A percentile compares a stretch with the other conserved stretches of the same genome.
phyloP scores from a whole-genome alignment of 352 stramenopile genomes.

The Plasmopara muralis region DNA sequence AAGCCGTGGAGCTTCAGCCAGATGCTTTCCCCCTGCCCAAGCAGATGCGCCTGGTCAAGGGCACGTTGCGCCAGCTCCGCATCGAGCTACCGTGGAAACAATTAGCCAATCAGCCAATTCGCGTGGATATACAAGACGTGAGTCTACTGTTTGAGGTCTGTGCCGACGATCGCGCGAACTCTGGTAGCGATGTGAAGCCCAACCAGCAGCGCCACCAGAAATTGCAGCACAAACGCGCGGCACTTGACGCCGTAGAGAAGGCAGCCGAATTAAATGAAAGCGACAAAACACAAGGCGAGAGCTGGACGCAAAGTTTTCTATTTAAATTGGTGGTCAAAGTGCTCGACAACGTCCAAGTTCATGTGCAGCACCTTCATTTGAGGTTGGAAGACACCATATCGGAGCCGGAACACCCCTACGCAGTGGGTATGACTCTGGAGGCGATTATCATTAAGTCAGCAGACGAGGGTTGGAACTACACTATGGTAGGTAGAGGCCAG shows the following conservation, averaged over 20 bases:
- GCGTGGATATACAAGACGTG: conserved; percentile 71
- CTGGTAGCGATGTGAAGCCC: conserved; percentile 6
- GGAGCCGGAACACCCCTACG: conserved; percentile 35
- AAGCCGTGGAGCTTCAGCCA: conserved; percentile 70
- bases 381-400: conserved; percentile 63
- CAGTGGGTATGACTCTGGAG: conserved; percentile 66
- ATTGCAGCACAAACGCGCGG: conserved; percentile 67
- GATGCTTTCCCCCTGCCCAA: conserved; percentile 63
- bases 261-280: conserved; percentile 55
- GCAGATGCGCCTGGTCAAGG: conserved; percentile 64
- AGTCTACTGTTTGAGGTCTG: conserved; percentile 59
- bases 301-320: conserved; percentile 70
- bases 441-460: conserved; percentile 79
- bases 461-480: conserved; percentile 79
- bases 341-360: conserved; percentile 80
- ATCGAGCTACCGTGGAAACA: conserved; percentile 78
- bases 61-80: conserved; percentile 63
- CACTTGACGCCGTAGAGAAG: conserved; percentile 72
- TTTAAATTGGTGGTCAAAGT: conserved; percentile 76
- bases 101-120: conserved; percentile 60
- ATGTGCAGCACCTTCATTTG: conserved; percentile 71
- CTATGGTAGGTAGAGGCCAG: conserved; percentile 56
- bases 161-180: conserved; percentile 21
- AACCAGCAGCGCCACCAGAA: conserved; percentile 25
- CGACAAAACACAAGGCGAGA: conserved; percentile 22